Conservation (phyloP, 257 asterid genomes). For the Striga asiatica region DNA sequence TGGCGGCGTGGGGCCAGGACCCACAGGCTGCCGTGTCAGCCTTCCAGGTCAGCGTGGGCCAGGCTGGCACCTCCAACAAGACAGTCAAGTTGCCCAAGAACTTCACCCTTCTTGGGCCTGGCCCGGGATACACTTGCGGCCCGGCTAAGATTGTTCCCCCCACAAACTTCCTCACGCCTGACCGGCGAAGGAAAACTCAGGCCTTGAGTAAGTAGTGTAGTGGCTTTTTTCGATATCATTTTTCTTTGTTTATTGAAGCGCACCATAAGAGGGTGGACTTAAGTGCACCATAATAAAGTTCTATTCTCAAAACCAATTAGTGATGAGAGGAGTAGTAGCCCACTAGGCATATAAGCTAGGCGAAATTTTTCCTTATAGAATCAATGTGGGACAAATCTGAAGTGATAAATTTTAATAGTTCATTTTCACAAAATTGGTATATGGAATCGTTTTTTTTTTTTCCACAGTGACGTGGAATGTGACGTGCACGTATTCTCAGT, state of each 20-base stretch:
- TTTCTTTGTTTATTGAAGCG: too few relatives aligned
- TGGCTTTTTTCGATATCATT: too few relatives aligned
- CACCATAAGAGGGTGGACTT: too few relatives aligned
- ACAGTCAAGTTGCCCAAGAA: slow-evolving; percentile 66
- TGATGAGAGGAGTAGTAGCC: too few relatives aligned
- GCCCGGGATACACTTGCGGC: slow-evolving; percentile 75
- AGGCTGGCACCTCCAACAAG: slow-evolving; percentile 64
- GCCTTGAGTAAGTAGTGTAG: slow-evolving; percentile 66
- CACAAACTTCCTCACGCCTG: slow-evolving; percentile 52
- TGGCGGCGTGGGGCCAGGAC: slow-evolving; percentile 67
- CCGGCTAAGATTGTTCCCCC: slow-evolving; percentile 69
- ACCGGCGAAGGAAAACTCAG: slow-evolving; percentile 62
- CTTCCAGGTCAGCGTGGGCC: slow-evolving; percentile 65
- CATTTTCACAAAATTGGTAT: too few relatives aligned
- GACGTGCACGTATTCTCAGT: slow-evolving; percentile 68
- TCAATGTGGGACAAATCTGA: too few relatives aligned
- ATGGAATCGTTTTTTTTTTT: neutral
- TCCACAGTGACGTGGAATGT: slow-evolving; percentile 74
- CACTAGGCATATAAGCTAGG: too few relatives aligned
- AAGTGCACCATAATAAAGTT: too few relatives aligned
- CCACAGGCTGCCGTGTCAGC: slow-evolving; percentile 43
- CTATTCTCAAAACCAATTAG: too few relatives aligned
- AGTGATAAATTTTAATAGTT: too few relatives aligned
- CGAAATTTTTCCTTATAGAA: too few relatives aligned
- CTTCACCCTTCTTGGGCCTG: slow-evolving; percentile 64